Evolutionary conservation across 768 basidiomycete genomes (phyloP), one percentile per base, ranked within the genome.

Genomic region (Trametes punicea): DNA sequence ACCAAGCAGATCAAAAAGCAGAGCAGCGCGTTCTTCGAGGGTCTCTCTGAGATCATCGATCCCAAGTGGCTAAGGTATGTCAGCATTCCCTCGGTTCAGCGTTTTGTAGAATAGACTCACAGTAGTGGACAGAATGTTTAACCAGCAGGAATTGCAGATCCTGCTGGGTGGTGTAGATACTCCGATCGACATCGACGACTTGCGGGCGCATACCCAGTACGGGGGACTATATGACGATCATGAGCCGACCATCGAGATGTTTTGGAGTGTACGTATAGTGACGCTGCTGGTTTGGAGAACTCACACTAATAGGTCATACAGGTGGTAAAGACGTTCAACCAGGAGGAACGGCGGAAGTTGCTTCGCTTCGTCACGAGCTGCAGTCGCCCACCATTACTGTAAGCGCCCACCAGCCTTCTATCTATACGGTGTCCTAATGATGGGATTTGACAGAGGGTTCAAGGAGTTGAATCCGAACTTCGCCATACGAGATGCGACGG

Each of bases 341-440:
- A 93, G 56, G 87, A 90, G 42, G 86, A 98, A 62, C 81, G 88
- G 13, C 77, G 85, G 41, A 78, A 83, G 1, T 74, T 98, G 53
- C 71, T 99, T 55, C 81, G 91, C 13, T 99, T 98, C 64, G 96
- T 93, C 18, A 98, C 97, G 16, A 93, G 90, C 61, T 94, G 93
- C 64, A 88, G 90, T 64, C 79, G 93, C 15, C 92, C 95, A 0
- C 95, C 93, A 0, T 73, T 98, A 25, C 75, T 95, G 85, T 91
- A 62, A 62, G 87, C 75, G 2, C 20, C 38, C 29, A 9, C 3
- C 18, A 4, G 46, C 26, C 13, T 25, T 7, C 2, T 46, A 26
- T 2, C 23, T 9, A 20, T 0, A 30, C 20, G n/a, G 41, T 18
- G 16, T 30, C 36, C 39, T 38, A n/a, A n/a, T n/a, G n/a, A n/a